Evolutionary conservation across 2,329 filamentous ascomycete genomes (phyloP), one percentile per base, ranked within the genome.

Genomic region (Penicillium sp.): DNA sequence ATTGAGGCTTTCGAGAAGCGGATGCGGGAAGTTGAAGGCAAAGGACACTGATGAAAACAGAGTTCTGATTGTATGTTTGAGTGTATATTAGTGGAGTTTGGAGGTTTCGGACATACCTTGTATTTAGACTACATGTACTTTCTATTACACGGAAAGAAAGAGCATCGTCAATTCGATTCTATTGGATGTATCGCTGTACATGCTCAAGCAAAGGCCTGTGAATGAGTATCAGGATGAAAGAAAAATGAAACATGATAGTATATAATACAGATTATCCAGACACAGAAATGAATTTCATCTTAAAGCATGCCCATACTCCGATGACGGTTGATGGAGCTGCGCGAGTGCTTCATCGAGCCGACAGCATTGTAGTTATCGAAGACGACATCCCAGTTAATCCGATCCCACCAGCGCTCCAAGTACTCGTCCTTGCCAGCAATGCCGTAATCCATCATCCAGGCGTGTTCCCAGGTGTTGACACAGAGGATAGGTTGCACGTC

Each of bases 391-490:
- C 94, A 99, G 75, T 99, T 85, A 62, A 99, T 87, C 49, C 79
- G 79, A 47, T 90, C 76, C 94, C 94, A 99, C 93, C 93, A 97
- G 39, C 81, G 80, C 70, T 89, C 82, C 49, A 92, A 79, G 72
- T 84, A 99, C 48, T 78, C 75, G 49, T 80, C 78, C 84, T 97
- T 99, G 46, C 90, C 91, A 41, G 79, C 80, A 52, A 86, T 73
- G 5, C 87, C 87, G 74, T 89, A 97, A 72, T 97, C 91, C 51
- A 84, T 82, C 71, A 97, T 77, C 84, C 89, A 99, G 8, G 88
- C 87, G 75, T 97, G 94, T 79, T 97, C 88, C 94, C 94, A 99
- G 5, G 91, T 96, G 76, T 91, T 97, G 56, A 97, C 82, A 71
- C 93, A 97, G 65, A 99, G 78, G 57, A 97, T 79, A 11, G 93